Conservation (phyloP, 2,329 filamentous ascomycete species). For the Ascochyta lentis region DNA sequence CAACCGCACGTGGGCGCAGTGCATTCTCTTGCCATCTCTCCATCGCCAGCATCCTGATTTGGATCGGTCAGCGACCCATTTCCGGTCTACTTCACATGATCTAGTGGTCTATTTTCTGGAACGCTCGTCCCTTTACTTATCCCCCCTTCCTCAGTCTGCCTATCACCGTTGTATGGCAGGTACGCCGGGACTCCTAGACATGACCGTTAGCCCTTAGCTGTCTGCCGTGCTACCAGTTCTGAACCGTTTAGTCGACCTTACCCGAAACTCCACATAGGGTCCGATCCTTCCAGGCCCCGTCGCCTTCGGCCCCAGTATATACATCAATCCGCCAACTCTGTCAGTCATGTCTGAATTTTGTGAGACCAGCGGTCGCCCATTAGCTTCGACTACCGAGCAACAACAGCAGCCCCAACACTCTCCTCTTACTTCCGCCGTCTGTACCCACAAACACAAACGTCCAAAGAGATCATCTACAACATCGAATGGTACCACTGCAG, state of each 20-base stretch:
- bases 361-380: slow-evolving; percentile 44
- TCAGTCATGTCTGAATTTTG: slow-evolving; percentile 43
- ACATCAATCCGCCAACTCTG: slow-evolving; percentile 34
- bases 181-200: slow-evolving; percentile 38
- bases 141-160: slow-evolving; percentile 36
- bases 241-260: slow-evolving; percentile 36
- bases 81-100: slow-evolving; percentile 33
- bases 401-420: slow-evolving; percentile 32
- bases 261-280: slow-evolving; percentile 41
- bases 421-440: slow-evolving; percentile 19
- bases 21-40: slow-evolving; percentile 31
- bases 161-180: slow-evolving; percentile 36
- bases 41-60: slow-evolving; percentile 43
- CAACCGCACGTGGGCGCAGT: slow-evolving; percentile 42
- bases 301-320: slow-evolving; percentile 40
- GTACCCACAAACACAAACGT: slow-evolving; percentile 27
- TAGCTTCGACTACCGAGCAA: slow-evolving; percentile 31
- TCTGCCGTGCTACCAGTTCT: slow-evolving; percentile 44
- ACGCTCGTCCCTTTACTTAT: slow-evolving; percentile 40
- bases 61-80: slow-evolving; percentile 40
- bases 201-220: slow-evolving; percentile 40
- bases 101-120: slow-evolving; percentile 32
- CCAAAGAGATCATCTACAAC: slow-evolving; percentile 31
- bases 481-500: slow-evolving; percentile 35
- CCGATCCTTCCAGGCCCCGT: slow-evolving; percentile 40